These are phyloP conservation scores for Secale cereale DNA, from an alignment of 176 grass and related monocot genomes.

Conservation along the genomic window DNA sequence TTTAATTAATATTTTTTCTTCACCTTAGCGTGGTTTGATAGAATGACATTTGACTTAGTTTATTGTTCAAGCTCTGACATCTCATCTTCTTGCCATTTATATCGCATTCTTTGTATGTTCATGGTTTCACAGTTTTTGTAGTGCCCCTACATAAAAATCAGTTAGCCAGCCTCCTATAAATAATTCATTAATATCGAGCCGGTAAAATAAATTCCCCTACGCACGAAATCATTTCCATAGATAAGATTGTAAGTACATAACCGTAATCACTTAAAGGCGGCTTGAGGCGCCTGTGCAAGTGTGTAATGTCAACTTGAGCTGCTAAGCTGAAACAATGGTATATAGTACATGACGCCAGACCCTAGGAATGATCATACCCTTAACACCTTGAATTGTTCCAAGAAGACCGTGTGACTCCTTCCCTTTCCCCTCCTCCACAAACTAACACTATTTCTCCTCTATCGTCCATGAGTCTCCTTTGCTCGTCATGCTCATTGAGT, in stretches of 20 bases:
- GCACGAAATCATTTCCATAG: too few species aligned
- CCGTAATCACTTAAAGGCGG: too few species aligned
- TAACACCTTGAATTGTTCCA: neutral
- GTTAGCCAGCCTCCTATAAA: neutral
- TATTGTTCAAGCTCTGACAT: neutral
- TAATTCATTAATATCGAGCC: neutral
- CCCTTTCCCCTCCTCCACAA: neutral
- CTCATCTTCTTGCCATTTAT: neutral
- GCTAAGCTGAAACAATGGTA: too few species aligned
- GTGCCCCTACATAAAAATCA: neutral
- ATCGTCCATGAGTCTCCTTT: neutral
- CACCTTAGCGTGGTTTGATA: neutral
- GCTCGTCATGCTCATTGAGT: neutral
- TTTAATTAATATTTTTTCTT: conserved; percentile 4
- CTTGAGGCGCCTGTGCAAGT: too few species aligned
- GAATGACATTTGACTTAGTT: neutral
- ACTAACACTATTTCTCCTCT: neutral
- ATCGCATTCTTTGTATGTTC: conserved; percentile 2
- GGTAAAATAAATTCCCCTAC: too few species aligned
- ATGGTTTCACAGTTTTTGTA: neutral
- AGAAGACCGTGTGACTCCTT: neutral
- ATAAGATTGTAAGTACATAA: too few species aligned
- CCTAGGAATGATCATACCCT: too few species aligned
- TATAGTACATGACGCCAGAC: too few species aligned
- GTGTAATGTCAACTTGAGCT: too few species aligned